phyloP scores from a whole-genome alignment of 208 protist genomes.

The Acanthamoeba sp. region DNA sequence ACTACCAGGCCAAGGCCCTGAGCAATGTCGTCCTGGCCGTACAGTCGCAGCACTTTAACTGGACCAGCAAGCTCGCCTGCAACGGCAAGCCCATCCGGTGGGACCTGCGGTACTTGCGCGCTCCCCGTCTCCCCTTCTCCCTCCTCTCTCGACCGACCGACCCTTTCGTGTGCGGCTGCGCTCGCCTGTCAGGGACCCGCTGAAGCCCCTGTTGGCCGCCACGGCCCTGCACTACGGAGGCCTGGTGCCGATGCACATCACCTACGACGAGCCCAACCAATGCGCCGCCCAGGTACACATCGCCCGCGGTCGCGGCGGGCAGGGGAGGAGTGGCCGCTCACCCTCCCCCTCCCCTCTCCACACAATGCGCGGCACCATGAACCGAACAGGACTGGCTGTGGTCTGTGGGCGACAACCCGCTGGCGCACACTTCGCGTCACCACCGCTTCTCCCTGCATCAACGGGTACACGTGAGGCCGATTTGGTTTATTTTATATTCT shows the following conservation, averaged over 20 bases:
- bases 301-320: no score
- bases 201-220: constrained; percentile 36
- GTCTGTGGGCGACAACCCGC: constrained; percentile 58
- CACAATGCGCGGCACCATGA: background rate
- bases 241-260: constrained; percentile 58
- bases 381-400: constrained; percentile 51
- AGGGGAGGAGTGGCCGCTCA: no score
- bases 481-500: background rate
- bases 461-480: background rate
- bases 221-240: constrained; percentile 67
- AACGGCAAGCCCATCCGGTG: constrained; percentile 52
- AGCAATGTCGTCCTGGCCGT: background rate
- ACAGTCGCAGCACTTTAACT: constrained; percentile 32
- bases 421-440: constrained; percentile 32
- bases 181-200: background rate
- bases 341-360: background rate
- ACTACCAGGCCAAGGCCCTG: constrained; percentile 68
- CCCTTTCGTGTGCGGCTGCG: background rate
- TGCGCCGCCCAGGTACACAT: constrained; percentile 31
- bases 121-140: background rate
- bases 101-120: background rate
- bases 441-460: constrained; percentile 14
- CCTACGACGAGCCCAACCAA: constrained; percentile 57
- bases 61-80: background rate
- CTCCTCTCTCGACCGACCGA: no score